These are phyloP conservation scores for Jacaranda mimosifolia DNA, from an alignment of 257 asterid species.

Conservation along the genomic window DNA sequence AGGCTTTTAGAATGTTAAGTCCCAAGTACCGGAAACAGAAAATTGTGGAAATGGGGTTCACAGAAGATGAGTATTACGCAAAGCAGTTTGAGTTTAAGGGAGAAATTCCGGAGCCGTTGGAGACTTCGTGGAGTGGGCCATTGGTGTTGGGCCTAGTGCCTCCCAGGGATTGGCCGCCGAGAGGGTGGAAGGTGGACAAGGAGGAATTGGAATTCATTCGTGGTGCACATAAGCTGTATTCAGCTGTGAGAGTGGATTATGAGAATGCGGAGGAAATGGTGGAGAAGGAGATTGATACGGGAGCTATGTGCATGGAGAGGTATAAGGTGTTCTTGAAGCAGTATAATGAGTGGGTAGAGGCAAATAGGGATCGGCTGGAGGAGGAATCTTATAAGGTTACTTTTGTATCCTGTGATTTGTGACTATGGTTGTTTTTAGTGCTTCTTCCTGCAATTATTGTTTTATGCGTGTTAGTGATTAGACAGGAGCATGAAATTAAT, in stretches of 20 bases:
- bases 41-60: conserved; percentile 77
- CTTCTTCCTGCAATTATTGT: not conserved
- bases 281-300: conserved; percentile 50
- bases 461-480: conserved; percentile 1
- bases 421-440: conserved; percentile 9
- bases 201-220: conserved; percentile 88
- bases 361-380: conserved; percentile 77
- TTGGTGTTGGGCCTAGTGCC: conserved; percentile 77
- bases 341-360: conserved; percentile 85
- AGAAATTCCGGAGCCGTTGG: conserved; percentile 77
- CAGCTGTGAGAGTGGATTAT: conserved; percentile 60
- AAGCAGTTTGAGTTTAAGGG: conserved; percentile 95
- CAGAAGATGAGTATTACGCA: conserved; percentile 83
- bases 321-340: conserved; percentile 90
- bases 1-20: conserved; percentile 80
- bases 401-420: conserved; percentile 27
- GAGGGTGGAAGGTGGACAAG: conserved; percentile 90
- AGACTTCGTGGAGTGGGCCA: conserved; percentile 83
- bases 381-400: conserved; percentile 88
- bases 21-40: conserved; percentile 76
- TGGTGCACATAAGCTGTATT: conserved; percentile 71
- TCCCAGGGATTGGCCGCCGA: conserved; percentile 97
- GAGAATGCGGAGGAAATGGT: conserved; percentile 68
- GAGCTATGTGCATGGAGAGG: conserved; percentile 72
- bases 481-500: not conserved